These are phyloP conservation scores for Diaporthe helianthi DNA, from an alignment of 2,329 filamentous ascomycete genomes.

Conservation along the genomic window DNA sequence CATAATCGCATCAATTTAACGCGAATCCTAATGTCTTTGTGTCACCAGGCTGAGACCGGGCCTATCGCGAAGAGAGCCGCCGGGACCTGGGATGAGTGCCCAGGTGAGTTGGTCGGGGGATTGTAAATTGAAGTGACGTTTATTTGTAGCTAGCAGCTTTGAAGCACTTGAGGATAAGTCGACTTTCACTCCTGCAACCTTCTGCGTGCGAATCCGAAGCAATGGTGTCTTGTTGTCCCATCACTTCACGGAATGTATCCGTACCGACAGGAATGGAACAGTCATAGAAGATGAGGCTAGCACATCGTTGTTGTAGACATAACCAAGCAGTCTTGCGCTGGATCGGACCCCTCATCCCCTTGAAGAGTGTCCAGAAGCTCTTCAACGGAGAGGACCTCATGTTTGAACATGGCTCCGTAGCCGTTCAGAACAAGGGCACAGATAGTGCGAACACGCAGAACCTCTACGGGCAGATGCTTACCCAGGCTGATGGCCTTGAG, in stretches of 20 bases:
- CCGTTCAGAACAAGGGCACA: constrained; percentile 26
- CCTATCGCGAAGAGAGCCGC: background rate
- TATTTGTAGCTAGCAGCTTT: background rate
- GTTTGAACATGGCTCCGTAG: constrained; percentile 20
- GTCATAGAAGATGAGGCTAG: background rate
- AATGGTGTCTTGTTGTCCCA: too few species aligned
- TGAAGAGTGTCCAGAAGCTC: constrained; percentile 13
- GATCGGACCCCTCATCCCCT: constrained; percentile 13
- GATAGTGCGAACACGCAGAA: constrained; percentile 31
- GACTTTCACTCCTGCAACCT: background rate
- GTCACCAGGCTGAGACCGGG: background rate
- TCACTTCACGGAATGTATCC: too few species aligned
- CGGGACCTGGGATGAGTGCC: too few species aligned
- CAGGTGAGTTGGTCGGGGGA: too few species aligned
- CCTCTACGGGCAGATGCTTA: constrained; percentile 38
- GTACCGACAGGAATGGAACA: background rate
- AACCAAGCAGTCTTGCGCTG: background rate
- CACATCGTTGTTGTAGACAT: background rate
- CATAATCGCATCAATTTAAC: background rate
- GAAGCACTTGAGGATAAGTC: background rate
- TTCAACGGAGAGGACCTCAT: constrained; percentile 27
- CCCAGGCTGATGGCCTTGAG: constrained; percentile 37
- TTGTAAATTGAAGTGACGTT: background rate
- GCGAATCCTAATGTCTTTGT: background rate
- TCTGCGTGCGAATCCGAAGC: too few species aligned